phyloP scores from a whole-genome alignment of 495 filamentous ascomycete genomes.

The Recurvomyces mirabilis region DNA sequence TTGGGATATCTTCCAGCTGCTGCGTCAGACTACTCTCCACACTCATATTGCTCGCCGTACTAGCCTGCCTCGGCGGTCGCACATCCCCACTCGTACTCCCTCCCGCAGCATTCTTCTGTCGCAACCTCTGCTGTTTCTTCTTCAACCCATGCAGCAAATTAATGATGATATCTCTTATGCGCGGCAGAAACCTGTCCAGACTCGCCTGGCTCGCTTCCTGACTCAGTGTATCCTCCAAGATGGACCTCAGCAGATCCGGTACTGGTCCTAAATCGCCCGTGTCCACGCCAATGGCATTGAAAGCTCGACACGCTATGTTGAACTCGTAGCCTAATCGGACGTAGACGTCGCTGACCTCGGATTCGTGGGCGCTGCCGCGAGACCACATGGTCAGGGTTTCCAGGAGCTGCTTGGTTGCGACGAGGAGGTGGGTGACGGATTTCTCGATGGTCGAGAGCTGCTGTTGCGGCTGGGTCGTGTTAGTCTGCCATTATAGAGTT shows the following conservation, averaged over 20 bases:
- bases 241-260: conserved; percentile 76
- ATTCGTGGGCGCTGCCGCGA: conserved; percentile 76
- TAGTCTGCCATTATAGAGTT: not conserved
- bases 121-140: conserved; percentile 83
- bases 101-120: conserved; percentile 50
- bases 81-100: conserved; percentile 29
- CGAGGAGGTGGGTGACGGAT: conserved; percentile 92
- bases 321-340: conserved; percentile 96
- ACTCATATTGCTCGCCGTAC: conserved; percentile 37
- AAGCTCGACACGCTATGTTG: conserved; percentile 93
- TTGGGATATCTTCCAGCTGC: conserved; percentile 50
- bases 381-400: conserved; percentile 98
- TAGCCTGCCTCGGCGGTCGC: conserved; percentile 48
- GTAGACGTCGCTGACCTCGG: conserved; percentile 94
- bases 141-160: conserved; percentile 91
- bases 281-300: conserved; percentile 91
- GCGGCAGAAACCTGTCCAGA: conserved; percentile 80
- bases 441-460: conserved; percentile 92
- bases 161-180: conserved; percentile 95
- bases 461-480: conserved; percentile 44
- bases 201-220: conserved; percentile 91
- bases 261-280: conserved; percentile 89
- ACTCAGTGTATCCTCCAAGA: conserved; percentile 89
- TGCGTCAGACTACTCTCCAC: conserved; percentile 49
- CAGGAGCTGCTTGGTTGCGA: conserved; percentile 93